Evolutionary conservation across 768 basidiomycete species (phyloP).

Genomic region (Erythrobasidium yunnanense): DNA sequence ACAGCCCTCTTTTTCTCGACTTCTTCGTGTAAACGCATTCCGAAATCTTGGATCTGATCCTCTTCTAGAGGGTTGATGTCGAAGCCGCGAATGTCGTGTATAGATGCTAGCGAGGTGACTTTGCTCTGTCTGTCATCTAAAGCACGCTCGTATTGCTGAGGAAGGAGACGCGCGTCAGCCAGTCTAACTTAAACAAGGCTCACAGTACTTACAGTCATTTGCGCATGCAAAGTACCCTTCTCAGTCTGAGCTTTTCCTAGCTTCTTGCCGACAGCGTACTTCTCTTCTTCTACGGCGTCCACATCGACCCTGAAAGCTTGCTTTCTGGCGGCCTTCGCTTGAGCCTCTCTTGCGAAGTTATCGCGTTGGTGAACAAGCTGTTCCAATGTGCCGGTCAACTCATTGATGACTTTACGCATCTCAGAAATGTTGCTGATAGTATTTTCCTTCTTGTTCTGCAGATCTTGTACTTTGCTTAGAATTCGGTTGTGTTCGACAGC

Average conservation of each 20-base stretch:
- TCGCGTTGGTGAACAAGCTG: conserved; percentile 37
- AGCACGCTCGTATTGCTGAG: conserved; percentile 62
- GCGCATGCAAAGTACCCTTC: conserved; percentile 56
- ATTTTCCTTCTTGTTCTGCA: conserved; percentile 58
- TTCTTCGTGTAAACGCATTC: conserved; percentile 51
- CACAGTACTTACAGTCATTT: too few relatives aligned
- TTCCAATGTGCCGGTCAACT: not conserved
- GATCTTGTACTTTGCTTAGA: not conserved
- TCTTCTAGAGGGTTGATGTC: conserved; percentile 59
- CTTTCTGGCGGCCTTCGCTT: conserved; percentile 38
- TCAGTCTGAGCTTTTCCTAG: conserved; percentile 29
- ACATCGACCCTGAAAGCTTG: conserved; percentile 59
- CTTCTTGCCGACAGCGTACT: not conserved
- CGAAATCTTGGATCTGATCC: conserved; percentile 61
- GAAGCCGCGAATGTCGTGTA: conserved; percentile 63
- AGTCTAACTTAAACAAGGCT: too few relatives aligned
- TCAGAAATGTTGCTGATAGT: conserved; percentile 44
- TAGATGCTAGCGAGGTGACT: conserved; percentile 59
- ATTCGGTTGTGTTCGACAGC: conserved; percentile 43
- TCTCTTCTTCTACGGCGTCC: conserved; percentile 36
- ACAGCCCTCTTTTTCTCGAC: conserved; percentile 22
- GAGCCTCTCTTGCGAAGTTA: conserved; percentile 44
- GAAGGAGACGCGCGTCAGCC: too few relatives aligned
- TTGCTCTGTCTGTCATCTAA: conserved; percentile 60
- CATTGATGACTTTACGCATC: not conserved